Evolutionary conservation across 139 green algal species (phyloP).

Genomic region (Tetradesmus obliquus): DNA sequence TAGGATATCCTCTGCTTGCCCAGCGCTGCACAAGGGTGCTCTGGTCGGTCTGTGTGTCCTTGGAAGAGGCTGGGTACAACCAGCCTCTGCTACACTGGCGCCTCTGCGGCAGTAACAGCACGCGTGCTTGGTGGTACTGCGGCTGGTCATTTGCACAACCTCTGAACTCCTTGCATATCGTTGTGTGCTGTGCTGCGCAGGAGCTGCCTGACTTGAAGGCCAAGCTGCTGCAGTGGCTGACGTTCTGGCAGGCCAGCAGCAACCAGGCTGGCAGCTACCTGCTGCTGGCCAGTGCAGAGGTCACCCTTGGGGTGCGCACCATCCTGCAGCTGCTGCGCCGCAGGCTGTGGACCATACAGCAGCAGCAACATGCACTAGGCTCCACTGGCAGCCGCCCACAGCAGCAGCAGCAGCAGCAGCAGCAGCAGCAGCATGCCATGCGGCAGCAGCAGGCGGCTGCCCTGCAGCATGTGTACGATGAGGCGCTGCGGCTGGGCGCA

Average conservation of each 20-base stretch:
- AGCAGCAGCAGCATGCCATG: not conserved
- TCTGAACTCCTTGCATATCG: not conserved
- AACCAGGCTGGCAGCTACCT: slow-evolving; percentile 14
- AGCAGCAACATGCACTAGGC: not conserved
- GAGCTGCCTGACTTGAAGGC: not conserved
- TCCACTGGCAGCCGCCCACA: not conserved
- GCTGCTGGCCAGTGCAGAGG: slow-evolving; percentile 35
- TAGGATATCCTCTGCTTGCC: not conserved
- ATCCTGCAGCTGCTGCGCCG: slow-evolving; percentile 24
- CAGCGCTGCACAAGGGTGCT: not conserved
- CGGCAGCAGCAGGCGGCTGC: not conserved
- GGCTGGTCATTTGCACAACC: too few species aligned
- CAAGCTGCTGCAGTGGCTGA: slow-evolving; percentile 16
- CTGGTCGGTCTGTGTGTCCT: not conserved
- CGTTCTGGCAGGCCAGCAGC: not conserved
- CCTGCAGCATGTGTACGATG: not conserved
- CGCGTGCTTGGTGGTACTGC: too few species aligned
- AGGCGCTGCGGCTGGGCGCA: not conserved
- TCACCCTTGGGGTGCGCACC: slow-evolving; percentile 20
- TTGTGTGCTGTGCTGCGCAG: not conserved
- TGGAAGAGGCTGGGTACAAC: too few species aligned
- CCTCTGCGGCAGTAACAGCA: too few species aligned
- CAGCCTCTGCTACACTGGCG: too few species aligned
- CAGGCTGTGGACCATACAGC: slow-evolving; percentile 6
- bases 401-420: not conserved